Evolutionary conservation across 768 basidiomycete species (phyloP).

Genomic region (Botryobasidium botryosum): DNA sequence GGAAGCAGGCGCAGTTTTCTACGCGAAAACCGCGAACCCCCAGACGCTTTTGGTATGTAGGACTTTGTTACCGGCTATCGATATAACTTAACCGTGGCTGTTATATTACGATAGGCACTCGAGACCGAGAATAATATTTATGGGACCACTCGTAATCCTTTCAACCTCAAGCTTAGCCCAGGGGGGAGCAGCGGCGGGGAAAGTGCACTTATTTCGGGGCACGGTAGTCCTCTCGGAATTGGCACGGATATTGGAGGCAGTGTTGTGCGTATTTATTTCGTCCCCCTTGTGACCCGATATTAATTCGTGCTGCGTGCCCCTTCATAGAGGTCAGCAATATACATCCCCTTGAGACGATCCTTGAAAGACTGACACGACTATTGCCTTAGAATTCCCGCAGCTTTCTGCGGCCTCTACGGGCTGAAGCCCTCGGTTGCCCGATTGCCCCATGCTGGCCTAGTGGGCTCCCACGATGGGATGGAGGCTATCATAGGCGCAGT

Average conservation of each 20-base stretch:
- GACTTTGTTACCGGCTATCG: not conserved
- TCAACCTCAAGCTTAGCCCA: slow-evolving; percentile 27
- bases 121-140: slow-evolving; percentile 37
- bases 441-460: slow-evolving; percentile 33
- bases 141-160: slow-evolving; percentile 29
- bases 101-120: slow-evolving; percentile 23
- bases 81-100: not conserved
- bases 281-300: not conserved
- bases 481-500: slow-evolving; percentile 34
- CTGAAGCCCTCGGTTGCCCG: slow-evolving; percentile 33
- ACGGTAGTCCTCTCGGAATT: slow-evolving; percentile 25
- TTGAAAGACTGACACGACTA: not conserved
- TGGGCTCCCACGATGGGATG: slow-evolving; percentile 34
- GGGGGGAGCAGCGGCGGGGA: slow-evolving; percentile 36
- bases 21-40: slow-evolving; percentile 31
- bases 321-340: too few species aligned
- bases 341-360: not conserved
- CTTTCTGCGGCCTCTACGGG: slow-evolving; percentile 27
- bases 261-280: slow-evolving; percentile 18
- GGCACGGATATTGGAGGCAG: slow-evolving; percentile 37
- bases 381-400: slow-evolving; percentile 22
- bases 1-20: slow-evolving; percentile 30
- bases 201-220: slow-evolving; percentile 28
- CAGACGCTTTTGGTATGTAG: slow-evolving; percentile 31
- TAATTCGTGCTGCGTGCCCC: too few species aligned